phyloP scores from a whole-genome alignment of 768 basidiomycete genomes.

The Podaxis mareebaensis region DNA sequence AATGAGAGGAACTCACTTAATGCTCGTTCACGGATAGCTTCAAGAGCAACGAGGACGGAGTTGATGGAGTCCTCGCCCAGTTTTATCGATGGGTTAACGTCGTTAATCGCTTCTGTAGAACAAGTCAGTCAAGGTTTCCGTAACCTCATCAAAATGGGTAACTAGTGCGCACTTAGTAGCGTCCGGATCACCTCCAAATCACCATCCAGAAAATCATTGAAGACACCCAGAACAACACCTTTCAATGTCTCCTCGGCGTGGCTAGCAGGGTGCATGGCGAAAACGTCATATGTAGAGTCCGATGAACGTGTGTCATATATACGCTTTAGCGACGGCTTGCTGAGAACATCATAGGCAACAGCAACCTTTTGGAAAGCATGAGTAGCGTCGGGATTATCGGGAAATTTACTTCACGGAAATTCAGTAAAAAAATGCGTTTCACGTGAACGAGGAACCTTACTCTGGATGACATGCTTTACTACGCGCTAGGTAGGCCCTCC shows the following conservation, averaged over 20 bases:
- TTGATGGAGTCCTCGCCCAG: conserved; percentile 81
- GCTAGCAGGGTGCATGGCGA: conserved; percentile 49
- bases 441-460: conserved; percentile 44
- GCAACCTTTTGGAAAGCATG: conserved; percentile 86
- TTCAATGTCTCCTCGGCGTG: conserved; percentile 81
- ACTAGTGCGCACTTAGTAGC: conserved; percentile 59
- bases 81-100: conserved; percentile 75
- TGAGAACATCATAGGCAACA: conserved; percentile 80
- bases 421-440: neutral
- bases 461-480: conserved; percentile 86
- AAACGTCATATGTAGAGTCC: conserved; percentile 51
- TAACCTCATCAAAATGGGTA: neutral
- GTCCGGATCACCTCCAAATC: conserved; percentile 84
- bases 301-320: conserved; percentile 64
- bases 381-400: conserved; percentile 73
- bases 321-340: conserved; percentile 66
- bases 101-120: conserved; percentile 66
- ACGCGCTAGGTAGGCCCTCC: conserved; percentile 75
- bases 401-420: conserved; percentile 65
- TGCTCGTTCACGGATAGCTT: conserved; percentile 71
- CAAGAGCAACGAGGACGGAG: conserved; percentile 67
- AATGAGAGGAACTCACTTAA: conserved; percentile 50
- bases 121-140: neutral
- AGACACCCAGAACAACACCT: conserved; percentile 69
- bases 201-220: conserved; percentile 83